Evolutionary conservation across 2,329 filamentous ascomycete genomes (phyloP).

Genomic region (Macrophomina tecta): DNA sequence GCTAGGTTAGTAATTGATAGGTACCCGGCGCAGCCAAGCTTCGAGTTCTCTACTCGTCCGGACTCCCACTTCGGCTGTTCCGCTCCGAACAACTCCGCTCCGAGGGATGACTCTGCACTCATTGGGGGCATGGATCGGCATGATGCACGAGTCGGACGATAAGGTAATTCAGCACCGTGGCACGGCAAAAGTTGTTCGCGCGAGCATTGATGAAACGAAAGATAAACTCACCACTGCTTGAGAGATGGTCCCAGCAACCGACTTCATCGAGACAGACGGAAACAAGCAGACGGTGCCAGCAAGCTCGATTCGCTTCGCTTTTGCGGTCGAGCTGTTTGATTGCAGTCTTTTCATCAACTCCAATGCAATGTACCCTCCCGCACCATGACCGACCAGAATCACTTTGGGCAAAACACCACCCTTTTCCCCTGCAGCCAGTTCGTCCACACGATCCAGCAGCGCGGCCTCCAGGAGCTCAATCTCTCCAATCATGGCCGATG

Average conservation of each 20-base stretch:
- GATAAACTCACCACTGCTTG: slow-evolving; percentile 1
- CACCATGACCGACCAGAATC: slow-evolving; percentile 8
- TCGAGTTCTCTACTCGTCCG: background rate
- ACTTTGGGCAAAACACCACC: background rate
- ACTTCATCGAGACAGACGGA: slow-evolving; percentile 4
- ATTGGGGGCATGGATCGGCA: background rate
- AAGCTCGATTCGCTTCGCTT: background rate
- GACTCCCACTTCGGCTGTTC: background rate
- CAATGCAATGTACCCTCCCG: slow-evolving; percentile 4
- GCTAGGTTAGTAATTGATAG: background rate
- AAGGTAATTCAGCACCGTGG: background rate
- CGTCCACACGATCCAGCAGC: background rate
- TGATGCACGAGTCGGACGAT: background rate
- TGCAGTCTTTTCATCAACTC: slow-evolving; percentile 4
- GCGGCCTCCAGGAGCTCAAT: background rate
- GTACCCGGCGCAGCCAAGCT: too few relatives aligned
- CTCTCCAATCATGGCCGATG: background rate
- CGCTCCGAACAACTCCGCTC: background rate
- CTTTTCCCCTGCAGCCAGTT: background rate
- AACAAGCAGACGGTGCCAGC: slow-evolving; percentile 9
- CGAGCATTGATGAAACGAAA: background rate
- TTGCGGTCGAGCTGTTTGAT: background rate
- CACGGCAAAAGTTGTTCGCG: fast-evolving
- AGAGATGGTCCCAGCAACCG: slow-evolving; percentile 3
- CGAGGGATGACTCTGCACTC: background rate